phyloP scores from a whole-genome alignment of 352 stramenopile species.

The Phytophthora pistaciae region DNA sequence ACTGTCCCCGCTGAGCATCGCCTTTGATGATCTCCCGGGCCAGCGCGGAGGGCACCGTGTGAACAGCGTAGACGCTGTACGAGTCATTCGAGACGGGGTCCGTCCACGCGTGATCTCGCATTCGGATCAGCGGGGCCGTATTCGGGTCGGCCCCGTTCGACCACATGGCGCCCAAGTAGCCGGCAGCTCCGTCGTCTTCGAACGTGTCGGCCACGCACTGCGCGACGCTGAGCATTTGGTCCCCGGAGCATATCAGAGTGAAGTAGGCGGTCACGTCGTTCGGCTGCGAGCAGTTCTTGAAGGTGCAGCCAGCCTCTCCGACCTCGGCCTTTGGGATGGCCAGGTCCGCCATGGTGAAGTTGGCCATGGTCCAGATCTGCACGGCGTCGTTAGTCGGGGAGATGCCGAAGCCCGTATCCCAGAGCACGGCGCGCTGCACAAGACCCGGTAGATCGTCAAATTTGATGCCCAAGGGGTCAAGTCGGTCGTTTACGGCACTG shows the following conservation, averaged over 20 bases:
- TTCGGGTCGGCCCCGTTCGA: conserved; percentile 29
- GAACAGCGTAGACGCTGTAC: conserved; percentile 31
- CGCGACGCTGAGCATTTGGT: conserved; percentile 41
- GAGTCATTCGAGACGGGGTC: conserved; percentile 24
- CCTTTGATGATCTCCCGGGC: conserved; percentile 31
- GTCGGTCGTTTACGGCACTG: conserved; percentile 11
- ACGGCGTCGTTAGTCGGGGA: conserved; percentile 23
- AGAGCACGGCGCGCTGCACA: conserved; percentile 45
- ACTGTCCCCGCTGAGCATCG: conserved; percentile 21
- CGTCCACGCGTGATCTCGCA: conserved; percentile 32
- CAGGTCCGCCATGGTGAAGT: conserved; percentile 37
- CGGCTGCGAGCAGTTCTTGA: conserved; percentile 39
- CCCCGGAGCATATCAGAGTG: conserved; percentile 32
- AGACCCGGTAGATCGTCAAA: conserved; percentile 35
- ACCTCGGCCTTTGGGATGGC: conserved; percentile 27
- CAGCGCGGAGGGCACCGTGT: conserved; percentile 11
- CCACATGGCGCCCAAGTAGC: conserved; percentile 38
- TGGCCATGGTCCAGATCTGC: conserved; percentile 26
- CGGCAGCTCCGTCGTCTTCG: neutral
- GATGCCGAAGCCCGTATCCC: conserved; percentile 43
- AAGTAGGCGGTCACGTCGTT: conserved; percentile 17
- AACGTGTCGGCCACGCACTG: conserved; percentile 41
- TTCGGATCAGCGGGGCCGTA: conserved; percentile 26
- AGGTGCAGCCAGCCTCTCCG: conserved; percentile 16
- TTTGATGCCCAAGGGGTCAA: conserved; percentile 16